Conservation (phyloP, 257 asterid species). For the Nicotiana sylvestris region DNA sequence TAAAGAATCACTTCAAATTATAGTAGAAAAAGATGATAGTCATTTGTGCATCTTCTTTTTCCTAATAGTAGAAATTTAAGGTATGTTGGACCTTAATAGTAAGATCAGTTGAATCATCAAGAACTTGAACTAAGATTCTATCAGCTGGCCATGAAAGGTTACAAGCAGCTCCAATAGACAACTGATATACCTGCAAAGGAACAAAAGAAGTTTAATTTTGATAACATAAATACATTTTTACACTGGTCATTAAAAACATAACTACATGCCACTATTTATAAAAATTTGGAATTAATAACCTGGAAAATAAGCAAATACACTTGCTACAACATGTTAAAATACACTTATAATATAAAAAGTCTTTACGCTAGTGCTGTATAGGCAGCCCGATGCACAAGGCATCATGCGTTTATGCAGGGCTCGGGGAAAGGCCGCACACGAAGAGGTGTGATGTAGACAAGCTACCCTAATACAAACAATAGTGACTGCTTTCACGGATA, state of each 20-base stretch:
- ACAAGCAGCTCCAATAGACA: constrained; percentile 40
- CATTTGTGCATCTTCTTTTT: not conserved
- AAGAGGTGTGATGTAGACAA: too few species aligned
- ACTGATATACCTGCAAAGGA: constrained; percentile 28
- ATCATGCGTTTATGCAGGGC: too few species aligned
- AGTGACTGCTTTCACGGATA: too few species aligned
- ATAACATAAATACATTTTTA: not conserved
- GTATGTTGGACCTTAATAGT: constrained; percentile 21
- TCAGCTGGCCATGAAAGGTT: constrained; percentile 33
- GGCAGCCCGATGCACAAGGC: too few species aligned
- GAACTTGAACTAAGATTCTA: constrained; percentile 33
- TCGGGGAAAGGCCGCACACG: too few species aligned
- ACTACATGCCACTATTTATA: not conserved
- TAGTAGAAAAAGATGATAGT: not conserved
- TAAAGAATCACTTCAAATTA: not conserved
- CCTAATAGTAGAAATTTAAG: not conserved
- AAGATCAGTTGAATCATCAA: constrained; percentile 36
- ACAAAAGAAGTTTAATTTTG: not conserved
- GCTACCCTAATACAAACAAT: too few species aligned
- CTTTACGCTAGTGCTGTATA: not conserved
- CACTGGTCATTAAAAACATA: not conserved
- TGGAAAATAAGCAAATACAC: not conserved
- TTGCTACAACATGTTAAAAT: not conserved
- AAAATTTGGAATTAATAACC: not conserved
- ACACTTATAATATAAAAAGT: not conserved